phyloP scores from a whole-genome alignment of 148 eudicot species.

The Spergularia marina region DNA sequence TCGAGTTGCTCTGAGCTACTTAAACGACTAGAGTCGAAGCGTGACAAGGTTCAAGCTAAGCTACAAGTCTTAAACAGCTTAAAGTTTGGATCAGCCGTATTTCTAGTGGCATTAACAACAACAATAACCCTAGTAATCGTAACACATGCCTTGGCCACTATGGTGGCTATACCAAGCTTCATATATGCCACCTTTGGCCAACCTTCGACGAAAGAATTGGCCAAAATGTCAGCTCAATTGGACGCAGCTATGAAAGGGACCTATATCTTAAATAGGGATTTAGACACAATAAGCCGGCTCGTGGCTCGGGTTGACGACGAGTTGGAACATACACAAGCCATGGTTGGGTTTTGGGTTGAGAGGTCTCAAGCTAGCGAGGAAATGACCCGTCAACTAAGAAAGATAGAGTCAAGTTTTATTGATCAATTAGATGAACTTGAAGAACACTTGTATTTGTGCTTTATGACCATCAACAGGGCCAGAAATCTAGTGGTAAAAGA shows the following conservation, averaged over 20 bases:
- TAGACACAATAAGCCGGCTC: constrained; percentile 76
- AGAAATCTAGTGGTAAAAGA: constrained; percentile 74
- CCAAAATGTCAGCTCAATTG: constrained; percentile 51
- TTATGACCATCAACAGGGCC: constrained; percentile 85
- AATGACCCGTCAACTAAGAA: constrained; percentile 61
- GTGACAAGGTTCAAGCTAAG: constrained; percentile 50
- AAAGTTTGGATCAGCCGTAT: constrained; percentile 48
- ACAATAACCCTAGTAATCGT: constrained; percentile 42
- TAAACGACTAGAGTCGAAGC: constrained; percentile 58
- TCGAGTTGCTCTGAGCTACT: constrained; percentile 47
- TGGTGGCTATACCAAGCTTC: constrained; percentile 57
- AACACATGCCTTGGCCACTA: constrained; percentile 49
- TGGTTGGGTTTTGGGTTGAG: constrained; percentile 52
- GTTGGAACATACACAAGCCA: constrained; percentile 55
- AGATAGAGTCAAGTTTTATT: constrained; percentile 48
- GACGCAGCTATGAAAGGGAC: constrained; percentile 83
- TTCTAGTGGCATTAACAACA: constrained; percentile 52
- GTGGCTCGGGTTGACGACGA: constrained; percentile 75
- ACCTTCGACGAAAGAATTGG: constrained; percentile 33
- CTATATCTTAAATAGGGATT: constrained; percentile 69
- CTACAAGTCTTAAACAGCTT: constrained; percentile 33
- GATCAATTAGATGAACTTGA: constrained; percentile 88
- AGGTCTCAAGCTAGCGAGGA: constrained; percentile 51
- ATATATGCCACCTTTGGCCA: constrained; percentile 34
- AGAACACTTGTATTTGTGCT: constrained; percentile 85